Base-by-base conservation (phyloP, 2,329 filamentous ascomycete genomes). In the Penicillium decumbens region DNA sequence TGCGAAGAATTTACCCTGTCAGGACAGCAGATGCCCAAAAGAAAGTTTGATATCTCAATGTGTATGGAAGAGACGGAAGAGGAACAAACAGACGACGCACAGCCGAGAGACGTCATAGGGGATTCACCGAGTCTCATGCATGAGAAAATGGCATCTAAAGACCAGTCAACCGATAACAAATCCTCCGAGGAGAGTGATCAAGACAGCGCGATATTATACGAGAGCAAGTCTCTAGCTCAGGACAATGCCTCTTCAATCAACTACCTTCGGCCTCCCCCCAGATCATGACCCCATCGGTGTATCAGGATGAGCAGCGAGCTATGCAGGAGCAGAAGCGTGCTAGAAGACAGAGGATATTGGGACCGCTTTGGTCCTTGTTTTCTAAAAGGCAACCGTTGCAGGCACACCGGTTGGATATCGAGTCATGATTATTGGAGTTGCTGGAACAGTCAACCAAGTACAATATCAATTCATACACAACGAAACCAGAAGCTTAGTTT, bases 1-100 rank as follows among this genome's bases (percentile, higher is more conserved):
- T 57, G 54, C 35, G 38, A 55, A 12, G 47, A 45, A 9, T 57
- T 57, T 12, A 57, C 50, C 3, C 12, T 50, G 15, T 57, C 54
- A 3, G 54, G 54, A 4, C 10, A 28, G 10, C 23, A 18, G 13
- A 33, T 32, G 7, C 40, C 27, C 9, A 51, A 39, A 10, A 44
- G 43, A 15, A 30, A 9, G 25, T 56, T 51, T n/a, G 47, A 56
- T 10, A 33, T 56, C 12, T 46, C 35, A 2, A 54, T 54, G 53
- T 45, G 27, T 1, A 40, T 41, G 15, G 41, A 37, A 10, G 13
- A 15, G 12, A 23, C 29, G 20, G 32, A 45, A 8, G 15, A 20
- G 15, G 13, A 25, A 1, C n/a, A 7, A 15, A 18, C 7, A 20
- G 12, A 6, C 12, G 38, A 40, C 15, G 15, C 15, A 35, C 15